These are phyloP conservation scores for Jacaranda mimosifolia DNA, from an alignment of 257 asterid genomes.

Conservation along the genomic window DNA sequence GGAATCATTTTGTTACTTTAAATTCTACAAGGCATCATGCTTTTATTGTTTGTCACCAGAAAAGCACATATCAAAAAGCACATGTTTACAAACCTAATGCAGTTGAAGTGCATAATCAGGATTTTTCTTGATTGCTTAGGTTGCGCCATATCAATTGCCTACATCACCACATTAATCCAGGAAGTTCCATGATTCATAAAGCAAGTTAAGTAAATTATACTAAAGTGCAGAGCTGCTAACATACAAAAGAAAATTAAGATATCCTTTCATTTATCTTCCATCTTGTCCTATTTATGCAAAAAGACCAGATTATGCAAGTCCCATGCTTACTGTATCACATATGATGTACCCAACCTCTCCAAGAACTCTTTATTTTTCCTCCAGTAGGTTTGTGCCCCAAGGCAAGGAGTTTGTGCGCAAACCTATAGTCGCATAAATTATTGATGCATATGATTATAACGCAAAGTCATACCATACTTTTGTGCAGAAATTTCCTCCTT, in stretches of 20 bases:
- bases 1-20: too few species aligned
- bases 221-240: too few species aligned
- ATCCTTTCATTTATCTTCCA: too few species aligned
- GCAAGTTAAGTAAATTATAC: not conserved
- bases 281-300: too few species aligned
- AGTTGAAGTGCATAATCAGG: constrained; percentile 3
- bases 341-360: too few species aligned
- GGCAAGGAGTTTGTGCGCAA: not conserved
- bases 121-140: not conserved
- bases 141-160: constrained; percentile 11
- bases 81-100: not conserved
- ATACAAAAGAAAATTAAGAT: too few species aligned
- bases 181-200: not conserved
- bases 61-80: constrained; percentile 11
- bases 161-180: constrained; percentile 3
- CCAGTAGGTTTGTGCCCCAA: too few species aligned
- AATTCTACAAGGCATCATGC: not conserved
- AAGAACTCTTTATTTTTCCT: too few species aligned
- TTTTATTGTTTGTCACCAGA: not conserved
- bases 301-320: too few species aligned
- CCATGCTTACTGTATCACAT: too few species aligned
- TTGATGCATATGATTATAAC: not conserved
- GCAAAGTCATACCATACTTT: not conserved
- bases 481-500: not conserved
- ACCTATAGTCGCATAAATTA: not conserved